These are phyloP conservation scores for Kwoniella europaea DNA, from an alignment of 768 basidiomycete genomes.

Conservation along the genomic window DNA sequence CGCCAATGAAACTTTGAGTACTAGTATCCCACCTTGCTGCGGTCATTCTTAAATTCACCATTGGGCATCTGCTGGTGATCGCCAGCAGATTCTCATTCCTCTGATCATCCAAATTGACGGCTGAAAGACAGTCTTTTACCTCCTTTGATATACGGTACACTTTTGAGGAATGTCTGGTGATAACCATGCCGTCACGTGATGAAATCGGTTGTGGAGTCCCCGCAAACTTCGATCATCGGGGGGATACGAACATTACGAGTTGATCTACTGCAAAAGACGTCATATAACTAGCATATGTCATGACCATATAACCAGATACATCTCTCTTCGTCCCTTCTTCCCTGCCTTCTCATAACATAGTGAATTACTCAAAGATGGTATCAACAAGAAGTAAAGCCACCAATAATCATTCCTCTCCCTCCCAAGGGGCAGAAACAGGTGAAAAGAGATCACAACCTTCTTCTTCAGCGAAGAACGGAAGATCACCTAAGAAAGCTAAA, in stretches of 20 bases:
- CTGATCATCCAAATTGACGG: no score
- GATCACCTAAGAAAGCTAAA: slow-evolving; percentile 10
- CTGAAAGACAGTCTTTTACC: no score
- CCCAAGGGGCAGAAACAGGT: not conserved
- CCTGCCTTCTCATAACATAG: not conserved
- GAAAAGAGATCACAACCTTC: slow-evolving; percentile 6
- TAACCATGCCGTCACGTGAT: not conserved
- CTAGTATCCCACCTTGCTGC: no score
- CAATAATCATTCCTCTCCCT: not conserved
- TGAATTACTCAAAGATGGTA: not conserved
- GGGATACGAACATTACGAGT: not conserved
- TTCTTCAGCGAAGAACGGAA: not conserved
- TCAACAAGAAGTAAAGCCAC: slow-evolving; percentile 2
- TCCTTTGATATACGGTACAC: no score
- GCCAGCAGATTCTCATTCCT: no score
- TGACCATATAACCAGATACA: not conserved
- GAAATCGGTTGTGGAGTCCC: not conserved
- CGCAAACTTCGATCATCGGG: not conserved
- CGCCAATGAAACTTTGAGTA: no score
- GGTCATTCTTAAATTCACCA: no score
- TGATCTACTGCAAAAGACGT: not conserved
- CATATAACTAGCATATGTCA: not conserved
- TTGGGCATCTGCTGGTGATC: no score
- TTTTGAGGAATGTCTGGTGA: no score
- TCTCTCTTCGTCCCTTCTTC: not conserved